These are phyloP conservation scores for Geoglossum glabrum DNA, from an alignment of 495 filamentous ascomycete species.

Conservation along the genomic window DNA sequence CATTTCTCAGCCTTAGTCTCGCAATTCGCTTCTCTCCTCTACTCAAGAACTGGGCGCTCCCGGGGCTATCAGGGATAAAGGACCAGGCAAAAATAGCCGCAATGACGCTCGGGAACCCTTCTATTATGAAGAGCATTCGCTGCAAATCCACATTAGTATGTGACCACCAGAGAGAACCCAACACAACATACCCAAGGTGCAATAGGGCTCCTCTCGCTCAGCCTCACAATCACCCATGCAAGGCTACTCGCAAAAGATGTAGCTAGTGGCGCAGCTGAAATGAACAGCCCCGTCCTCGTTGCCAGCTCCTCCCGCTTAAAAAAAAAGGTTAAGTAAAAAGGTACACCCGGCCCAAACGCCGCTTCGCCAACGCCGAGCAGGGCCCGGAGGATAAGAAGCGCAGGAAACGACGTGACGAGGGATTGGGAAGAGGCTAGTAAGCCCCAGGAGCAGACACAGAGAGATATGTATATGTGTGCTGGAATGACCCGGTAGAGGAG, in stretches of 20 bases:
- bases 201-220: conserved; percentile 26
- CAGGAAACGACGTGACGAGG: conserved; percentile 32
- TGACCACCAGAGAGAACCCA: not conserved
- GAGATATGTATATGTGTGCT: conserved; percentile 35
- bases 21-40: conserved; percentile 27
- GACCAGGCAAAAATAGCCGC: conserved; percentile 42
- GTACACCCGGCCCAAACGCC: conserved; percentile 39
- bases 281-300: conserved; percentile 37
- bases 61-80: conserved; percentile 35
- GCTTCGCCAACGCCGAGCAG: conserved; percentile 40
- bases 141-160: conserved; percentile 26
- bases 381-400: conserved; percentile 24
- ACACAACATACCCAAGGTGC: conserved; percentile 26
- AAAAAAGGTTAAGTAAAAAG: conserved; percentile 42
- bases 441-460: conserved; percentile 40
- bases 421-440: conserved; percentile 52
- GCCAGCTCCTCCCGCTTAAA: conserved; percentile 41
- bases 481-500: conserved; percentile 36
- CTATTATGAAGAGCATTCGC: conserved; percentile 35
- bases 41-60: conserved; percentile 28
- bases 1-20: conserved; percentile 26
- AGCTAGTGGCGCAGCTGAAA: conserved; percentile 41
- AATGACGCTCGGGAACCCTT: conserved; percentile 40
- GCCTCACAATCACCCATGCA: conserved; percentile 41
- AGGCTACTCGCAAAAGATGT: conserved; percentile 50